Evolutionary conservation across 2,329 filamentous ascomycete genomes (phyloP), one percentile per base, ranked within the genome.

Genomic region (Trichoderma sp.): DNA sequence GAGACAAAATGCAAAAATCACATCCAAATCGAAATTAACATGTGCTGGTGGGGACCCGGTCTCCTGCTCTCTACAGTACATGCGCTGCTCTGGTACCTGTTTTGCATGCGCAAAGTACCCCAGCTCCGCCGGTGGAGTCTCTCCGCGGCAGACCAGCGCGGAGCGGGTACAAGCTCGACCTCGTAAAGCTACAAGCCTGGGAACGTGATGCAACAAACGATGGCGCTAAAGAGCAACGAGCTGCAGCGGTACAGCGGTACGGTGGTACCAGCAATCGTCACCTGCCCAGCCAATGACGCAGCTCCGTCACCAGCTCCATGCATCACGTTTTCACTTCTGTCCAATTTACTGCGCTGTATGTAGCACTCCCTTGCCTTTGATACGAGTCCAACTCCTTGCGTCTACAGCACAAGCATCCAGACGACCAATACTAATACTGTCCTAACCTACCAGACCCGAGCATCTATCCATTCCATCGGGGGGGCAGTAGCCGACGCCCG

Each of bases 221-320:
- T 64, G 59, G 50, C 61, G 61, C 61, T 52, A 64, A 64, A 56
- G 27, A 37, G 25, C 32, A 64, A 42, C 12, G 25, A 32, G 45
- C 45, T 39, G 48, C 50, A 50, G 35, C 48, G 54, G 22, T 48
- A 22, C 42, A 22, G 22, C 29, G 29, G 4, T 29, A 29, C 29
- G 7, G 7, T 4, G 29, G 4, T 29, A 29, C 39, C 5, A 39
- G 60, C 60, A 39, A 61, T 56, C 61, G 35, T 64, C 61, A 64
- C 61, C 61, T 64, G 61, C 50, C 50, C 61, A 64, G n/a, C 61
- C 61, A 64, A 64, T 64, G 61, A 56, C 56, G 56, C 56, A 59
- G 9, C 35, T 35, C 25, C 17, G 15, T 59, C 19, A n/a, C 50
- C 5, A 59, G 56, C 56, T 59, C 35, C 35, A 39, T 42, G 22